These are phyloP conservation scores for Alternaria burnsii DNA, from an alignment of 2,329 filamentous ascomycete species.

Conservation along the genomic window DNA sequence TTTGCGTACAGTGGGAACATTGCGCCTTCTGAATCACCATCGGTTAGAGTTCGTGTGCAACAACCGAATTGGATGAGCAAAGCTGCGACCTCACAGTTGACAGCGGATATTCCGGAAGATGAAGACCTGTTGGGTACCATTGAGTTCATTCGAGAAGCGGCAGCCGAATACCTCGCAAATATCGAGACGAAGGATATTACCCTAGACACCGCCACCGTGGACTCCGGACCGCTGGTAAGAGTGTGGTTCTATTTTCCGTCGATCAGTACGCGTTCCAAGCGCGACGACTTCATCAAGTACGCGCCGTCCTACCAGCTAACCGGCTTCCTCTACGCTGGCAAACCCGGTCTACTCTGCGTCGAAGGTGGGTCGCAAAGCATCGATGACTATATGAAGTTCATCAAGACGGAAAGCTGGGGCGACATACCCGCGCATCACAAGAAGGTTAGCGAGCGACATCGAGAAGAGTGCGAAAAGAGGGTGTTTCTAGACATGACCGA, in stretches of 20 bases:
- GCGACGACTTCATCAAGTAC: slow-evolving; percentile 64
- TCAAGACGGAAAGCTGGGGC: slow-evolving; percentile 70
- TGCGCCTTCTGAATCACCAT: slow-evolving; percentile 28
- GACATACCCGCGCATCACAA: slow-evolving; percentile 70
- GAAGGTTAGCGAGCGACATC: slow-evolving; percentile 66
- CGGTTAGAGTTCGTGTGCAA: slow-evolving; percentile 30
- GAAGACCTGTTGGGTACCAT: slow-evolving; percentile 35
- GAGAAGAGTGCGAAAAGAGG: slow-evolving; percentile 53
- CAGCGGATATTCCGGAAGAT: slow-evolving; percentile 10
- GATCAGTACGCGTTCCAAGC: slow-evolving; percentile 66
- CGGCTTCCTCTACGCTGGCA: slow-evolving; percentile 68
- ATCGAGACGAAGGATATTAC: neutral
- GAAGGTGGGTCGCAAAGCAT: slow-evolving; percentile 60
- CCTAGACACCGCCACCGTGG: neutral
- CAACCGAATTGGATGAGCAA: slow-evolving; percentile 38
- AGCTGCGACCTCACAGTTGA: slow-evolving; percentile 29
- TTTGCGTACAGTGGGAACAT: slow-evolving; percentile 21
- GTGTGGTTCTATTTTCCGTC: slow-evolving; percentile 72
- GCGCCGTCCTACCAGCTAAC: slow-evolving; percentile 63
- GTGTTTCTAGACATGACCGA: slow-evolving; percentile 66
- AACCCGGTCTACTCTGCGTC: slow-evolving; percentile 64
- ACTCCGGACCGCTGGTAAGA: slow-evolving; percentile 52
- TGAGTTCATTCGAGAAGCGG: slow-evolving; percentile 32
- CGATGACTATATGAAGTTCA: slow-evolving; percentile 69
- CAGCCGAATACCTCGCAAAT: slow-evolving; percentile 13